Evolutionary conservation across 441 rosid species (phyloP).

Genomic region (Gossypium trilobum): DNA sequence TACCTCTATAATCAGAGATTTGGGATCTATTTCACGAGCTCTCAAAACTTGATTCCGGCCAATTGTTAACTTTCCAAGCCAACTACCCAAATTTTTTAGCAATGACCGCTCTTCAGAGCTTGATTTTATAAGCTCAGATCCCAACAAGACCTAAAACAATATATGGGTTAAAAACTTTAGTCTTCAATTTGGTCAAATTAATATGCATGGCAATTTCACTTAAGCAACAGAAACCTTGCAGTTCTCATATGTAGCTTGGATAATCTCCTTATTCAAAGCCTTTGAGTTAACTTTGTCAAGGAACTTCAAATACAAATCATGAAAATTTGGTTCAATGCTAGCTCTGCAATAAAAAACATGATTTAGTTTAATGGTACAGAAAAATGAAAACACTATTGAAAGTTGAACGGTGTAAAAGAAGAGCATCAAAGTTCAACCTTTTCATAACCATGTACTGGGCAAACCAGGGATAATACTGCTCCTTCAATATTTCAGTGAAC

Average conservation of each 20-base stretch:
- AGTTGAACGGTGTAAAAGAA: not conserved
- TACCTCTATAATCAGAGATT: slow-evolving; percentile 95
- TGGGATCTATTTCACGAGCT: slow-evolving; percentile 96
- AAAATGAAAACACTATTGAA: not conserved
- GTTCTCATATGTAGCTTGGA: slow-evolving; percentile 88
- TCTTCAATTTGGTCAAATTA: not conserved
- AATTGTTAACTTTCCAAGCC: slow-evolving; percentile 97
- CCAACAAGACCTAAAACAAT: slow-evolving; percentile 72
- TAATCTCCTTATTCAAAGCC: slow-evolving; percentile 78
- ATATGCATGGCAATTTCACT: not conserved
- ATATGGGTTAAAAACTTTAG: slow-evolving; percentile 8
- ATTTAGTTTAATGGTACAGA: slow-evolving; percentile 1
- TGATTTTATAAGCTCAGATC: slow-evolving; percentile 95
- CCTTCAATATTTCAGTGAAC: slow-evolving; percentile 68
- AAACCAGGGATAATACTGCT: slow-evolving; percentile 87
- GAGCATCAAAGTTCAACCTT: slow-evolving; percentile 38
- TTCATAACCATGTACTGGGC: slow-evolving; percentile 99
- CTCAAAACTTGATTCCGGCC: slow-evolving; percentile 88
- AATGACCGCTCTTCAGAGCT: slow-evolving; percentile 94
- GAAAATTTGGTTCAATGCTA: slow-evolving; percentile 98
- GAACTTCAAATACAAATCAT: slow-evolving; percentile 89
- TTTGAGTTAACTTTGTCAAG: slow-evolving; percentile 83
- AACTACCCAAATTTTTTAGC: slow-evolving; percentile 95
- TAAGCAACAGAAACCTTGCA: slow-evolving; percentile 66
- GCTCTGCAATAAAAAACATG: slow-evolving; percentile 48